These are phyloP conservation scores for Grosmannia serpens DNA, from an alignment of 2,329 filamentous ascomycete species.

Conservation along the genomic window DNA sequence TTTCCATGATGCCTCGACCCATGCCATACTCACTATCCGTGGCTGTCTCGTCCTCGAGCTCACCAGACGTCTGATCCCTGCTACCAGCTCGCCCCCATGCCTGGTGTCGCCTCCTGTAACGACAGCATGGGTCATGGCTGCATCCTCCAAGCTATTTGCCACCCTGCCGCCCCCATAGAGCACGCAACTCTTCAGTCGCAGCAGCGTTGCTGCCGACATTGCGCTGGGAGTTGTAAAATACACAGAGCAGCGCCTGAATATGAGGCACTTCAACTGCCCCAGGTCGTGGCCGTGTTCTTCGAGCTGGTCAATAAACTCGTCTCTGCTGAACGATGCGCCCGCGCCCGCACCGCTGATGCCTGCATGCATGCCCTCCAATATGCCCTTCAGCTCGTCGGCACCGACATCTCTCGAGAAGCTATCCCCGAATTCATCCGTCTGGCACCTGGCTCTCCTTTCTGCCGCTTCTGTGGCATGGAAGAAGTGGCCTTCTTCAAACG, in stretches of 20 bases:
- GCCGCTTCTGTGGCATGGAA: conserved; percentile 54
- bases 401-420: conserved; percentile 60
- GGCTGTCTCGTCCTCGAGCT: conserved; percentile 43
- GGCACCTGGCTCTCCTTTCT: conserved; percentile 40
- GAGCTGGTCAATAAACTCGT: conserved; percentile 41
- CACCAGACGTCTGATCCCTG: conserved; percentile 32
- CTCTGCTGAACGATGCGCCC: conserved; percentile 25
- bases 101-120: conserved; percentile 29
- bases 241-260: conserved; percentile 39
- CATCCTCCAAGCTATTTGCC: conserved; percentile 35
- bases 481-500: conserved; percentile 52
- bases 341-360: conserved; percentile 10
- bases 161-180: conserved; percentile 58
- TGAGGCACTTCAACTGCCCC: conserved; percentile 34
- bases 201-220: background rate
- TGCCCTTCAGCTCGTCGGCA: conserved; percentile 22
- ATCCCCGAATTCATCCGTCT: conserved; percentile 69
- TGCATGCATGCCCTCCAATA: conserved; percentile 25
- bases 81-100: conserved; percentile 20
- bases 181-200: conserved; percentile 39
- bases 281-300: conserved; percentile 43
- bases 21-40: conserved; percentile 55
- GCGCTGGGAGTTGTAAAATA: conserved; percentile 22
- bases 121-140: conserved; percentile 60
- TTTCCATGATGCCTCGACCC: conserved; percentile 72